Evolutionary conservation across 768 basidiomycete species (phyloP), one percentile per base, ranked within the genome.

Genomic region (Lentinus tigrinus): DNA sequence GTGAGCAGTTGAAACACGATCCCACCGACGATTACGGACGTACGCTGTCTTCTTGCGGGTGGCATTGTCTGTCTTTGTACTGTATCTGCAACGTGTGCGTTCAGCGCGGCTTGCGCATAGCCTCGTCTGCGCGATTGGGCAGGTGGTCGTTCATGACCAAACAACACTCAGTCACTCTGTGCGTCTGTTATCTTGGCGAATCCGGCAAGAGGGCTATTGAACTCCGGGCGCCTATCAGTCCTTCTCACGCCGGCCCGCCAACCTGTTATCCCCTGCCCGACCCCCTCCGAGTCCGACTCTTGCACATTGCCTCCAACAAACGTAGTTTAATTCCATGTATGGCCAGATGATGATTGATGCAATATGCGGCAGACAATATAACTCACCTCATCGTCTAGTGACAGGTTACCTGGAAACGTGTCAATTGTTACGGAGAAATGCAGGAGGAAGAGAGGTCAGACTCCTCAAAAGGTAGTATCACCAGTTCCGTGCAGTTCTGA

Each of bases 11-110:
- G 37, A 55, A n/a, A 34, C 3, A 27, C 47, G 28, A 48, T 36
- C 23, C 16, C 2, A 17, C 23, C 28, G 28, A 47, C 47, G 47
- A 26, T 23, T 21, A 39, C 31, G 52, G 28, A 44, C 52, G 10
- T 40, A 61, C 60, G 60, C 40, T 61, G 60, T 49, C 55, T 37
- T 19, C 56, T 48, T 39, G 37, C 38, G n/a, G 60, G 60, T 8
- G 60, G 55, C 60, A 61, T 61, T 6, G 10, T 26, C n/a, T 14
- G 23, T 38, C 3, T 4, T 23, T 17, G 23, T 40, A 47, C 42
- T 26, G 21, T 46, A 19, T 23, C 17, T 21, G 40, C 21, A 24
- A 23, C 43, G 21, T 5, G 43, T 23, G 21, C 21, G 31, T 31
- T 31, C 21, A 24, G 23, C 21, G 43, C 21, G 24, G 43, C 10